Conservation (phyloP, 1,139 yeast genomes). For the Suhomyces guaymorum region DNA sequence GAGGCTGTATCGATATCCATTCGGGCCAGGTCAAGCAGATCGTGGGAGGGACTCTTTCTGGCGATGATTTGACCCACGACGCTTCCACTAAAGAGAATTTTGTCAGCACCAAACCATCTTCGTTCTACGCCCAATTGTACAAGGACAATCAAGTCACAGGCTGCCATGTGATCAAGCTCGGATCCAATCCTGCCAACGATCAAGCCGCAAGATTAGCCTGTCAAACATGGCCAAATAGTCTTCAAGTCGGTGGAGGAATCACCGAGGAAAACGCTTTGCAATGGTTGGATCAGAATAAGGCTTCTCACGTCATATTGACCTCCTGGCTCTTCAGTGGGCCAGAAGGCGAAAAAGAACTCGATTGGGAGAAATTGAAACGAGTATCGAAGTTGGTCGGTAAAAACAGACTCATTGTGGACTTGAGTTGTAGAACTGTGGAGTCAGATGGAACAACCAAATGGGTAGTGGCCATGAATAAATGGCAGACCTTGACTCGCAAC, state of each 20-base stretch:
- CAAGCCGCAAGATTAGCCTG: conserved; percentile 80
- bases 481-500: conserved; percentile 85
- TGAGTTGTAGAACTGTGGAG: conserved; percentile 70
- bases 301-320: conserved; percentile 87
- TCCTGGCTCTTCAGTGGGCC: conserved; percentile 76
- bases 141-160: conserved; percentile 58
- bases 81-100: conserved; percentile 67
- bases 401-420: conserved; percentile 76
- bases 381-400: conserved; percentile 60
- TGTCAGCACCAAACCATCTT: conserved; percentile 73
- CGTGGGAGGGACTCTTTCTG: conserved; percentile 84
- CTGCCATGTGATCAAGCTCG: conserved; percentile 91
- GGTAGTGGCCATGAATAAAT: conserved; percentile 95
- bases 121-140: conserved; percentile 77
- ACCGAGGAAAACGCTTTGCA: conserved; percentile 64
- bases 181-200: conserved; percentile 73
- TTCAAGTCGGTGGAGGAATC: conserved; percentile 96
- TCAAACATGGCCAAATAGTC: conserved; percentile 64
- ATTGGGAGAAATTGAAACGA: conserved; percentile 51
- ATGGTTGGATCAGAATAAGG: conserved; percentile 68
- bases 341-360: conserved; percentile 44
- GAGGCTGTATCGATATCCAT: conserved; percentile 95
- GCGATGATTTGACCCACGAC: conserved; percentile 41
- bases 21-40: conserved; percentile 94
- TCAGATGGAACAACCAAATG: conserved; percentile 44